Evolutionary conservation across 2,329 filamentous ascomycete genomes (phyloP), one percentile per base, ranked within the genome.

Genomic region (Thielaviopsis ethacetica): DNA sequence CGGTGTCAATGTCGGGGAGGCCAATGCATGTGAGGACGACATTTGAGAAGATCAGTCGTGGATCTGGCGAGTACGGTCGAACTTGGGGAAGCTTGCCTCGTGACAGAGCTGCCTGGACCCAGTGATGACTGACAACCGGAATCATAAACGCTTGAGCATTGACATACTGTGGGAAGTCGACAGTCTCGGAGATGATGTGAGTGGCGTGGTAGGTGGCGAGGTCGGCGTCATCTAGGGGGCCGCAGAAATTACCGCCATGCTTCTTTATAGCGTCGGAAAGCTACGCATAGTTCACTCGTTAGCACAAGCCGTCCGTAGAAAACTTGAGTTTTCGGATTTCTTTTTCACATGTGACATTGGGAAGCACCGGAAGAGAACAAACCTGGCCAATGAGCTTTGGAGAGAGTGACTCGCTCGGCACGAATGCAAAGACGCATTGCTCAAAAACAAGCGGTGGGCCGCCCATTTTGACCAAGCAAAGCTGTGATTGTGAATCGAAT

Each of bases 121-220:
- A 98, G 59, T 80, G 75, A 3, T 87, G 83, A 63, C 83, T 91
- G 27, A 97, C 84, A 1, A 97, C 86, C 12, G 89, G 86, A 55
- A 93, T 84, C 77, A 95, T 85, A 63, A 81, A 75, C 54, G 88
- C 85, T 63, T 85, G 78, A 1, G 88, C 84, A 62, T 81, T 78
- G 62, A 81, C 76, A 68, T 93, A 97, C 66, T 91, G 83, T n/a
- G 88, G 84, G 65, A 98, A 98, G 69, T 98, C 90, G 70, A 89
- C 86, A 0, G 86, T 91, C 61, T 84, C 82, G 59, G 91, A 75
- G 54, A 83, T 67, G 62, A 83, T 77, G 65, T 82, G 80, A 22
- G 79, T 79, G 55, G 75, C 73, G 59, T 74, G 65, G 55, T 72
- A 67, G 27, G 81, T 72, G 1, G 71, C 70, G 15, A 81, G 67